Evolutionary conservation across 176 grass and related monocot species (phyloP), one percentile per base, ranked within the genome.

Genomic region (Lolium multiflorum): DNA sequence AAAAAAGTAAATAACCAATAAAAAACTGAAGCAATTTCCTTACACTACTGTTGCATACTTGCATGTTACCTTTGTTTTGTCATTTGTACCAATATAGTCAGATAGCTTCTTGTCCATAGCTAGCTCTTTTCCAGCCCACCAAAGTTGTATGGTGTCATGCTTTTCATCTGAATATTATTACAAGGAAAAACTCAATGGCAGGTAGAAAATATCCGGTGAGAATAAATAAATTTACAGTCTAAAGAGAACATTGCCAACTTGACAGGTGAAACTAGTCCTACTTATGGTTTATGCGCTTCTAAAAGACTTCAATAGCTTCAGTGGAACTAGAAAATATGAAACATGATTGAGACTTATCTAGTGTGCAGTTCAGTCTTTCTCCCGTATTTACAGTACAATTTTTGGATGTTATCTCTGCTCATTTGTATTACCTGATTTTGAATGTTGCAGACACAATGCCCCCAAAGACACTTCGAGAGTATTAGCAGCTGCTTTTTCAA

Each of bases 91-190:
- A 18, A 92, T 59, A 64, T 90, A 95, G 76, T 89, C 88, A 44
- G 75, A 82, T 20, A 95, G 37, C 61, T 57, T 92, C 81, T 95
- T 70, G 48, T 68, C 86, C 43, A 80, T 92, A 5, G 76, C 69
- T 31, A 92, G 57, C 74, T 92, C 88, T 84, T 95, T 92, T 76
- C 93, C 90, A 59, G 83, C 90, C 93, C 88, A 95, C 70, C 86
- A 82, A 81, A 95, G 86, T 3, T 90, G 70, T 46, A 92, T 52
- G 6, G 1, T 56, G 18, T 48, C 82, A 61, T 46, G n/a, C 24
- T 86, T 74, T 59, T 22, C 69, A 48, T 26, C 87, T 89, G 26
- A 20, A 74, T 48, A 74, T 55, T 20, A 10, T 39, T 43, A 82
- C 18, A 92, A 82, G 65, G 81, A 52, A 18, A 0, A 67, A 17